These are phyloP conservation scores for Plicaturopsis crispa DNA, from an alignment of 768 basidiomycete species.

Conservation along the genomic window DNA sequence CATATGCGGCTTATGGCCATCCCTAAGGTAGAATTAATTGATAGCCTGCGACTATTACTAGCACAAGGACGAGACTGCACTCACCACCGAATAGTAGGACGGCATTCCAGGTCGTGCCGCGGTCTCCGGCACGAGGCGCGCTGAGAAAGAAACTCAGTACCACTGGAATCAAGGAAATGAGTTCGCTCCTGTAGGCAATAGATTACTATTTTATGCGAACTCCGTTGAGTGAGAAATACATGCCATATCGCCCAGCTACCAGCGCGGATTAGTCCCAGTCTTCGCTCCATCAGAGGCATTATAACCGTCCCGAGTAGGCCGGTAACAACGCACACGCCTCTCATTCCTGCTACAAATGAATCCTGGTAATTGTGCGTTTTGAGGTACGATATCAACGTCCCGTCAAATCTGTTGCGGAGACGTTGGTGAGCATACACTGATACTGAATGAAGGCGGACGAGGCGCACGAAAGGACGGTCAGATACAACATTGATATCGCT, in stretches of 20 bases:
- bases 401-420: slow-evolving; percentile 32
- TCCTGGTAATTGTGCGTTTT: slow-evolving; percentile 37
- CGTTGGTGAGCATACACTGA: background rate
- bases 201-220: no score
- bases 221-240: slow-evolving; percentile 6
- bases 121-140: slow-evolving; percentile 9
- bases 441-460: slow-evolving; percentile 3
- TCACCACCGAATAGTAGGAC: slow-evolving; percentile 35
- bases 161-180: slow-evolving; percentile 36
- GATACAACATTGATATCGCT: slow-evolving; percentile 34
- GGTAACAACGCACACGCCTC: slow-evolving; percentile 35
- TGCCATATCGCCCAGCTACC: slow-evolving; percentile 47
- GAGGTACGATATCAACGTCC: slow-evolving; percentile 43
- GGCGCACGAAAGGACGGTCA: slow-evolving; percentile 30
- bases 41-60: background rate
- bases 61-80: slow-evolving; percentile 2
- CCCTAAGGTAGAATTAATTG: slow-evolving; percentile 16
- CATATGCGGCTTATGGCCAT: slow-evolving; percentile 40
- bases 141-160: slow-evolving; percentile 30
- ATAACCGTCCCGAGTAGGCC: slow-evolving; percentile 39
- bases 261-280: slow-evolving; percentile 35
- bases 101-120: slow-evolving; percentile 24
- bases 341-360: slow-evolving; percentile 41
- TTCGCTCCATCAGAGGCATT: slow-evolving; percentile 32
- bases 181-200: slow-evolving; percentile 25